Base-by-base conservation (phyloP, 805 yeast genomes). In the Sugiyamaella qingdaonensis region DNA sequence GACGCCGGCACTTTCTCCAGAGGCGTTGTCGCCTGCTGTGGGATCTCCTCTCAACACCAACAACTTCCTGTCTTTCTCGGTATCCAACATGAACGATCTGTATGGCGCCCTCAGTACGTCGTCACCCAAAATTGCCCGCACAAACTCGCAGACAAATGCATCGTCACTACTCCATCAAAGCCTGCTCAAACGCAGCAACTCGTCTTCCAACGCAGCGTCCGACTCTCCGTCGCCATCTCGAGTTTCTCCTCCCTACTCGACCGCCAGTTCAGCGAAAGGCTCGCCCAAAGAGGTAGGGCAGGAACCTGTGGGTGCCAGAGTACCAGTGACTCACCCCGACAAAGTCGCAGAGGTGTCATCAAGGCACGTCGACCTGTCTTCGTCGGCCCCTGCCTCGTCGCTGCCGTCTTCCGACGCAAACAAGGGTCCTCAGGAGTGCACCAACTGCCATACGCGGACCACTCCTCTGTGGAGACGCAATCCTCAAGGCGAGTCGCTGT, bases 401-500 rank as follows among this genome's bases (percentile, higher is more conserved):
- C 44, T 31, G 19, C 35, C 46, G 1, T 41, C 51, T 35, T 10
- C 42, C 2, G 21, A 37, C 37, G 41, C 41, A 7, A 46, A 37
- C 37, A 37, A 46, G 13, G 35, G 32, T 13, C 51, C 55, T 13
- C 49, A 53, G 10, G 73, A 72, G 53, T 91, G 97, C 69, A 84
- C 91, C 8, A 92, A 92, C 70, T 92, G 99, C 69, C 85, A 86
- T 65, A 92, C 99, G 0, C 81, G 79, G 58, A 91, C 95, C 32
- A 92, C 99, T 0, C 99, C 99, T 0, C 70, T 92, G 29, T 92
- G 99, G 99, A 75, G 99, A 62, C 77, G 97, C 53, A 89, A 91
- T 60, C 90, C 96, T 0, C 89, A 88, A 58, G 98, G 98, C 1
- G 88, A 89, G 68, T 95, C 97, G 0, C 72, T 92, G 54, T 92